Conservation (phyloP, 306 rosid species). For the Oxytropis ochrocephala region DNA sequence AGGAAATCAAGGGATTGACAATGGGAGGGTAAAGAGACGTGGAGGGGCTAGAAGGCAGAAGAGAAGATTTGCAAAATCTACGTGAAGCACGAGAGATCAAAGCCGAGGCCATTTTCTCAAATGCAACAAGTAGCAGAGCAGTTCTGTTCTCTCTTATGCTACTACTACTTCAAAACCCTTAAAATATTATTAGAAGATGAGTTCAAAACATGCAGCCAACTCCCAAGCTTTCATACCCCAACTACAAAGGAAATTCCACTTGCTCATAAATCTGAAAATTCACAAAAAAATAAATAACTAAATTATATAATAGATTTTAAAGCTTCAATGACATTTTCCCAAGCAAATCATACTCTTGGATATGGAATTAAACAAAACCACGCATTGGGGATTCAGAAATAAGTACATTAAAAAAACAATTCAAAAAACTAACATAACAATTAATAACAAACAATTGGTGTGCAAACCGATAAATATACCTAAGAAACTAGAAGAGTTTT, state of each 20-base stretch:
- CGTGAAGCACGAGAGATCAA: conserved; percentile 31
- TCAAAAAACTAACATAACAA: background rate
- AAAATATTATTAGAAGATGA: background rate
- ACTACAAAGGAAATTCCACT: background rate
- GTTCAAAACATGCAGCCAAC: background rate
- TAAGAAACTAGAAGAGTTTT: too few species aligned
- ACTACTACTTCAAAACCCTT: background rate
- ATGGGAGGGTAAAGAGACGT: background rate
- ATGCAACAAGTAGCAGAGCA: background rate
- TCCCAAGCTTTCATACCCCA: background rate
- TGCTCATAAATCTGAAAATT: background rate
- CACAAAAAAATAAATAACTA: background rate
- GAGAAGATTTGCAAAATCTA: conserved; percentile 29
- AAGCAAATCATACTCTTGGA: background rate
- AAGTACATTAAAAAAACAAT: too few species aligned
- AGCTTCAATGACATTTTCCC: background rate
- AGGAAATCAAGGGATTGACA: conserved; percentile 20
- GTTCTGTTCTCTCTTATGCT: background rate
- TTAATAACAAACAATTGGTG: background rate
- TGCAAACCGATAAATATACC: too few species aligned
- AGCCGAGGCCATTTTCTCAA: conserved; percentile 32
- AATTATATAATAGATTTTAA: background rate
- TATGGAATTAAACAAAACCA: background rate
- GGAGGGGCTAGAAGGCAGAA: conserved; percentile 13
- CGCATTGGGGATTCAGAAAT: background rate